A percentile compares a stretch with the other conserved stretches of the same genome.
Evolutionary conservation across 805 yeast genomes (phyloP).

Genomic region (Grigorovia transvaalensis): DNA sequence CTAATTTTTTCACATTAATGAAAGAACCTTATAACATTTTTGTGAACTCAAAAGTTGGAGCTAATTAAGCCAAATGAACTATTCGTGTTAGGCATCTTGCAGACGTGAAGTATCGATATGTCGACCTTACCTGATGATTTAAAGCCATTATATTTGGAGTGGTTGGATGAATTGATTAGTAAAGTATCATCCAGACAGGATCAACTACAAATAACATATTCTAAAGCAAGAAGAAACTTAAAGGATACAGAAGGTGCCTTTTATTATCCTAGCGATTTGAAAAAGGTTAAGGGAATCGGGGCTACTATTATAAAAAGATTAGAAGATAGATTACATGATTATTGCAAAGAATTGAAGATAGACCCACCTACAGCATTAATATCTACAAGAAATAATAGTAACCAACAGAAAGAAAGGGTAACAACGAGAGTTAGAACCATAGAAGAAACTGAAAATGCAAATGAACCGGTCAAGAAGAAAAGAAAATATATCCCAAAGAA

Average conservation of each 20-base stretch:
- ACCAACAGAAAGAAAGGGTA: constrained; percentile 10
- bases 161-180: constrained; percentile 47
- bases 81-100: not conserved
- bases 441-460: constrained; percentile 1
- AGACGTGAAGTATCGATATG: not conserved
- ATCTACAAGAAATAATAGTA: constrained; percentile 3
- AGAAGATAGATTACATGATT: constrained; percentile 34
- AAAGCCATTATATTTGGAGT: constrained; percentile 41
- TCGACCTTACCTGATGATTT: constrained; percentile 34
- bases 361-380: constrained; percentile 13
- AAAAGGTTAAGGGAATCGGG: constrained; percentile 59
- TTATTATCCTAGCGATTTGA: constrained; percentile 46
- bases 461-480: constrained; percentile 14
- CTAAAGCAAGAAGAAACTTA: constrained; percentile 47
- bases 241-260: constrained; percentile 36
- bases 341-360: constrained; percentile 49
- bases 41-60: no score
- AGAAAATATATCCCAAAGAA: constrained; percentile 54
- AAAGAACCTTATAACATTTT: no score
- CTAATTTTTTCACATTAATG: no score
- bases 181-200: constrained; percentile 40
- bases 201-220: constrained; percentile 42
- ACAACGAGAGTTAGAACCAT: constrained; percentile 11
- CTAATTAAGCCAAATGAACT: not conserved
- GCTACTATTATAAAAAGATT: constrained; percentile 50